Percentiles rank a stretch among this genome's conserved stretches.
Evolutionary conservation across 2,329 filamentous ascomycete species (phyloP).

Genomic region (Venturia oleaginea): DNA sequence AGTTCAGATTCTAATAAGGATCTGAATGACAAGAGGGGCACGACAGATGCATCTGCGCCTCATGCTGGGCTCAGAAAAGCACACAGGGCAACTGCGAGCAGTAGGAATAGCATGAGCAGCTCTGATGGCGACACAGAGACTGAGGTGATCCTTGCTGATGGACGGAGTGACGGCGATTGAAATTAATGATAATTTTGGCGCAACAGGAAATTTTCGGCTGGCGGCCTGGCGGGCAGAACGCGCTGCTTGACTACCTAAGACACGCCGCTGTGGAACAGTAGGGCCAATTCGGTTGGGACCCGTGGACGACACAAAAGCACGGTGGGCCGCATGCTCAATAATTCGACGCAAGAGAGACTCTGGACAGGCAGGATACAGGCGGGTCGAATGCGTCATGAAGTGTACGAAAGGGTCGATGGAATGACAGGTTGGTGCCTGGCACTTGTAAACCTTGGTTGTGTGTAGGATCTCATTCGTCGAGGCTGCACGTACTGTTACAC

Average conservation of each 20-base stretch:
- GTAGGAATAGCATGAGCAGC: not conserved
- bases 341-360: not conserved
- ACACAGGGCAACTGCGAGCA: not conserved
- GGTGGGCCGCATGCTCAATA: not conserved
- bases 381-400: not conserved
- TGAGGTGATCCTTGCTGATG: not conserved
- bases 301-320: not conserved
- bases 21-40: not conserved
- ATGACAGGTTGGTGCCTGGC: slow-evolving; percentile 5
- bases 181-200: not conserved
- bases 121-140: slow-evolving; percentile 1
- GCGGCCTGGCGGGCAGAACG: not conserved
- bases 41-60: slow-evolving; percentile 1
- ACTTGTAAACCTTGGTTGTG: not conserved
- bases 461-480: not conserved
- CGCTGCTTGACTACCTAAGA: not conserved
- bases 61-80: not conserved
- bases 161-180: not conserved
- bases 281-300: not conserved
- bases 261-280: not conserved
- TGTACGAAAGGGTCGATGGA: not conserved
- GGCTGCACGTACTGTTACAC: not conserved
- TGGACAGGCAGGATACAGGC: not conserved
- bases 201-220: not conserved
- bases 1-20: not conserved